A percentile compares a stretch with the other conserved stretches of the same genome.
Evolutionary conservation across 805 yeast species (phyloP).

Genomic region (Kuraishia borneana): DNA sequence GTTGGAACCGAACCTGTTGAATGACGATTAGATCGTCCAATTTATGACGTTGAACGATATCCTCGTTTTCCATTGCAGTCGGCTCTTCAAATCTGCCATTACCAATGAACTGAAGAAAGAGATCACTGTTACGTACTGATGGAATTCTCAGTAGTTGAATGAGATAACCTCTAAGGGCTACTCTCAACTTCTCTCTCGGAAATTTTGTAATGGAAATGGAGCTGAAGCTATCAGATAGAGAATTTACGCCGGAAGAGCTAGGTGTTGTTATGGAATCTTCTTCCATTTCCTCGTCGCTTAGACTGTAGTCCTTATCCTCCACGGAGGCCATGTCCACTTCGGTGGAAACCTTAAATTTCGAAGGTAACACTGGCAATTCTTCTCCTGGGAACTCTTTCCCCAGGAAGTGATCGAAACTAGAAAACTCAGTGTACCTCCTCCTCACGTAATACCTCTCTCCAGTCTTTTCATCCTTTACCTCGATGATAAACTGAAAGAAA

Average conservation of each 20-base stretch:
- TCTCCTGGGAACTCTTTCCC: slow-evolving; percentile 58
- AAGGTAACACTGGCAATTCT: slow-evolving; percentile 27
- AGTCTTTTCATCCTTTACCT: slow-evolving; percentile 23
- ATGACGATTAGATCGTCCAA: slow-evolving; percentile 48
- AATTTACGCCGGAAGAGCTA: background rate
- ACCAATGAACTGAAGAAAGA: slow-evolving; percentile 43
- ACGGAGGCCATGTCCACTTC: slow-evolving; percentile 8
- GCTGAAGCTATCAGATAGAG: background rate
- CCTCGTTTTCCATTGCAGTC: slow-evolving; percentile 33
- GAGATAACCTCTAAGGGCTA: slow-evolving; percentile 69
- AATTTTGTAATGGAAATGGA: slow-evolving; percentile 16
- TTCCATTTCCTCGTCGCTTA: too few species aligned
- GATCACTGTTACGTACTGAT: slow-evolving; percentile 41
- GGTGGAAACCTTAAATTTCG: slow-evolving; percentile 15
- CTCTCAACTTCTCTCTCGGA: slow-evolving; percentile 66
- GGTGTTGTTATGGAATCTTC: slow-evolving; percentile 4
- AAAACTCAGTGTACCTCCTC: slow-evolving; percentile 61
- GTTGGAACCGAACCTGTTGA: slow-evolving; percentile 64
- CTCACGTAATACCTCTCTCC: slow-evolving; percentile 35
- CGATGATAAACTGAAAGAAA: slow-evolving; percentile 35
- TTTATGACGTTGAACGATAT: slow-evolving; percentile 43
- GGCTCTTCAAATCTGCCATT: slow-evolving; percentile 24
- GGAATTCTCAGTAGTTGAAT: slow-evolving; percentile 38
- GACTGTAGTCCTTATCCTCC: too few species aligned
- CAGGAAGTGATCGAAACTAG: slow-evolving; percentile 39